Conservation (phyloP, 139 green algal genomes). For the Picochlorum sp. region DNA sequence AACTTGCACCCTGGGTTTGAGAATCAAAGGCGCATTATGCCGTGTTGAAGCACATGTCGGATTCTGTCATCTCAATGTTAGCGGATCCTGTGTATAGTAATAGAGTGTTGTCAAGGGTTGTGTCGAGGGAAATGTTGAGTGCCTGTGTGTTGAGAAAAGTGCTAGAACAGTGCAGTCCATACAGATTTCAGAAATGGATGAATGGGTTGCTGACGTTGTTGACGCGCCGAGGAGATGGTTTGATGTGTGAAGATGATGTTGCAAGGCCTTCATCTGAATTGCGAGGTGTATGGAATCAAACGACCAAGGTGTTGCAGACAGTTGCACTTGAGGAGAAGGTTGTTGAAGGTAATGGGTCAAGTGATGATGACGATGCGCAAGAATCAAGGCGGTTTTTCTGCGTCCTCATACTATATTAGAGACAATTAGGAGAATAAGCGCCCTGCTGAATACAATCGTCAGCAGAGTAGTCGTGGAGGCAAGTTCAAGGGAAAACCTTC, state of each 20-base stretch:
- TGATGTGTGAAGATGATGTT: background rate
- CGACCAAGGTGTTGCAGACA: background rate
- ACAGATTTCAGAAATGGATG: constrained; percentile 30
- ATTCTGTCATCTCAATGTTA: constrained; percentile 32
- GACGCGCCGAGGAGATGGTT: background rate
- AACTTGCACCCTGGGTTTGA: constrained; percentile 61
- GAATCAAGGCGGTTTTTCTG: no score
- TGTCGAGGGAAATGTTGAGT: constrained; percentile 56
- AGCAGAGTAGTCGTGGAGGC: background rate
- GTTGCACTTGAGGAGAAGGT: no score
- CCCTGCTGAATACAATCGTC: background rate
- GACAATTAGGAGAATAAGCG: background rate
- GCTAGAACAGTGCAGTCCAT: constrained; percentile 43
- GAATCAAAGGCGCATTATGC: constrained; percentile 42
- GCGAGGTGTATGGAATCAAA: background rate
- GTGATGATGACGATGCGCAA: no score
- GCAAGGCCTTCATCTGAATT: background rate
- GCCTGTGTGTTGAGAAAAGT: constrained; percentile 45
- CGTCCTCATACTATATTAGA: no score
- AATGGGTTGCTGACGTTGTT: constrained; percentile 32
- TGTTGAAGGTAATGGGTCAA: no score
- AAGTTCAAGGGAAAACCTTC: background rate
- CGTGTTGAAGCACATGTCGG: constrained; percentile 39
- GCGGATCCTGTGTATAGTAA: background rate
- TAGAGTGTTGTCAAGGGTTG: constrained; percentile 24